phyloP scores from a whole-genome alignment of 768 basidiomycete genomes.

The Sistotremastrum suecicum region DNA sequence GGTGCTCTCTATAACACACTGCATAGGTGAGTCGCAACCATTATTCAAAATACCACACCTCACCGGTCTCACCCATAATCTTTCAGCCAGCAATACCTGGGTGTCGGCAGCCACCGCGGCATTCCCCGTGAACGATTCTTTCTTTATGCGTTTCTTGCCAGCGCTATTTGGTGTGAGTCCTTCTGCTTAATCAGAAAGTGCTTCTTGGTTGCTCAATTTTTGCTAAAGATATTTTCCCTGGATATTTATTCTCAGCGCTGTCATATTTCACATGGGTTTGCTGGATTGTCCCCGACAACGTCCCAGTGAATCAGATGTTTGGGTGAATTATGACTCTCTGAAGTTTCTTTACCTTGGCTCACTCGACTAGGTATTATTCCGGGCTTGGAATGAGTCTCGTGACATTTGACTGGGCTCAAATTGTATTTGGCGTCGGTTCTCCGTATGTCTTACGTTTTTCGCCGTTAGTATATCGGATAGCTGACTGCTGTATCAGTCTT shows the following conservation, averaged over 20 bases:
- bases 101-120: slow-evolving; percentile 46
- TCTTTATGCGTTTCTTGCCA: slow-evolving; percentile 42
- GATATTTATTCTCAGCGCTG: slow-evolving; percentile 21
- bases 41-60: too few species aligned
- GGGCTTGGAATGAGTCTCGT: slow-evolving; percentile 48
- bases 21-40: too few species aligned
- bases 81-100: slow-evolving; percentile 37
- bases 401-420: slow-evolving; percentile 75
- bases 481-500: too few species aligned
- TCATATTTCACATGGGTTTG: slow-evolving; percentile 26
- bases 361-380: too few species aligned
- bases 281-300: slow-evolving; percentile 31
- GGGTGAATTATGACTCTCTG: slow-evolving; percentile 1
- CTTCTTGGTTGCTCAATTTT: neutral
- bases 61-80: neutral
- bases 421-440: slow-evolving; percentile 15
- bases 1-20: too few species aligned
- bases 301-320: slow-evolving; percentile 15
- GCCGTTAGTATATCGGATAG: too few species aligned
- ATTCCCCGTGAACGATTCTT: slow-evolving; percentile 71
- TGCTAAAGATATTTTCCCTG: slow-evolving; percentile 26
- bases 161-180: slow-evolving; percentile 44
- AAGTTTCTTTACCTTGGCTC: too few species aligned
- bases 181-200: slow-evolving; percentile 1
- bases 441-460: too few species aligned